phyloP scores from a whole-genome alignment of 371 early-diverging fungal species.

The Circinella umbellata region DNA sequence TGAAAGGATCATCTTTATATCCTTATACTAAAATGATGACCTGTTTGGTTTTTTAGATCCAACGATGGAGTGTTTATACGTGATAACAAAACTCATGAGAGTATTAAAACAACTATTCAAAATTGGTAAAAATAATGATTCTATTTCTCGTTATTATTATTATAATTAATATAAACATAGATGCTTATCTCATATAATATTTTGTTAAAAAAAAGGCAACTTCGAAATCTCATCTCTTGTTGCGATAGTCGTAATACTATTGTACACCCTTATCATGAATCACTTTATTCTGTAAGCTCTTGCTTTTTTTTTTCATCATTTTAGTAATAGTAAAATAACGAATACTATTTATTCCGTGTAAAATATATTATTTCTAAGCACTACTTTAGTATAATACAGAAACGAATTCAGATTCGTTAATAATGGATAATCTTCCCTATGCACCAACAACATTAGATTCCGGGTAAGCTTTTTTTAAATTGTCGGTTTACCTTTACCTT shows the following conservation, averaged over 20 bases:
- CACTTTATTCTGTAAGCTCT: slow-evolving; percentile 18
- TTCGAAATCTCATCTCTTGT: slow-evolving; percentile 24
- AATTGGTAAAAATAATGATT: slow-evolving; percentile 15
- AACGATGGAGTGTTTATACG: slow-evolving; percentile 21
- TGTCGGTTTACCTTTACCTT: no score
- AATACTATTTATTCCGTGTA: no score
- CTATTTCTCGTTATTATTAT: no score
- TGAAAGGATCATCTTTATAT: no score
- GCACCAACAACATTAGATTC: slow-evolving; percentile 27
- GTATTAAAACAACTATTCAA: slow-evolving; percentile 22
- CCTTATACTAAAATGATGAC: no score
- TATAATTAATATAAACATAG: no score
- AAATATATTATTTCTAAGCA: not conserved
- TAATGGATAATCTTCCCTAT: slow-evolving; percentile 20
- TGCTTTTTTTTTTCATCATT: no score
- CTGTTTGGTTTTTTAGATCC: slow-evolving; percentile 3
- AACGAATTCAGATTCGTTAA: slow-evolving; percentile 6
- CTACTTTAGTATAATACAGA: slow-evolving; percentile 20
- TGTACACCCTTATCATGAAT: slow-evolving; percentile 21
- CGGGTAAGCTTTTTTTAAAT: slow-evolving; percentile 13
- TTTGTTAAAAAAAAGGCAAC: slow-evolving; percentile 17
- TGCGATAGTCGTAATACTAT: slow-evolving; percentile 8
- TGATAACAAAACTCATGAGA: slow-evolving; percentile 11
- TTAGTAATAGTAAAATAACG: no score
- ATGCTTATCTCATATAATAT: no score